Percentiles rank a stretch among this genome's conserved stretches.
These are phyloP conservation scores for Berkeleyomyces rouxiae DNA, from an alignment of 2,329 filamentous ascomycete species.

Conservation along the genomic window DNA sequence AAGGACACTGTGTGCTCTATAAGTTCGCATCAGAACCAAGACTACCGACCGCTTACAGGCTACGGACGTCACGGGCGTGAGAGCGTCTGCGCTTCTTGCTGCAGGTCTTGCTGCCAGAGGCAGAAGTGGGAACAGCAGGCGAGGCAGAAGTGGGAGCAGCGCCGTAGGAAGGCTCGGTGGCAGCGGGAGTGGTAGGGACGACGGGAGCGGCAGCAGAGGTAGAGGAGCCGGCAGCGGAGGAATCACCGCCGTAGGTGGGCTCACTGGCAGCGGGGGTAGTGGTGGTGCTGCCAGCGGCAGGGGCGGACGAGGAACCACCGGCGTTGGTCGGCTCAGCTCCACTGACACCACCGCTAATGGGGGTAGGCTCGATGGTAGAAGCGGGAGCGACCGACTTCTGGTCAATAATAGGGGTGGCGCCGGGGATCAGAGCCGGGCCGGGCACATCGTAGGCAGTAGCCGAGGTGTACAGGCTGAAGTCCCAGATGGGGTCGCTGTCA, in stretches of 20 bases:
- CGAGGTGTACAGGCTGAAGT: conserved; percentile 21
- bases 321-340: conserved; percentile 20
- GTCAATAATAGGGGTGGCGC: conserved; percentile 3
- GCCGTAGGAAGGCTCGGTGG: not conserved
- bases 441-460: conserved; percentile 7
- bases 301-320: conserved; percentile 16
- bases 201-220: not conserved
- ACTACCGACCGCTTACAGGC: not conserved
- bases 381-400: conserved; percentile 23
- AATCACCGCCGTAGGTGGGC: not conserved
- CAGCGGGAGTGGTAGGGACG: not conserved
- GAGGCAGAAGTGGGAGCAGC: not conserved
- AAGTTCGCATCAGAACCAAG: not conserved
- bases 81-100: conserved; percentile 1
- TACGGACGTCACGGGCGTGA: conserved; percentile 7
- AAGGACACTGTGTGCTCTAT: not conserved
- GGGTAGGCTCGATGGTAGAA: conserved; percentile 26
- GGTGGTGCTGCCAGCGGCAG: not conserved
- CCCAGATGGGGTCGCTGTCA: conserved; percentile 21
- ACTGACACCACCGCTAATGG: conserved; percentile 23
- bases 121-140: not conserved
- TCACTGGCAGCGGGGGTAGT: not conserved
- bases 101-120: not conserved
- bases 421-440: conserved; percentile 9
- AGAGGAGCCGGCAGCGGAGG: not conserved